Conservation (phyloP, 2,329 filamentous ascomycete species). For the Helicocarpus griseus region DNA sequence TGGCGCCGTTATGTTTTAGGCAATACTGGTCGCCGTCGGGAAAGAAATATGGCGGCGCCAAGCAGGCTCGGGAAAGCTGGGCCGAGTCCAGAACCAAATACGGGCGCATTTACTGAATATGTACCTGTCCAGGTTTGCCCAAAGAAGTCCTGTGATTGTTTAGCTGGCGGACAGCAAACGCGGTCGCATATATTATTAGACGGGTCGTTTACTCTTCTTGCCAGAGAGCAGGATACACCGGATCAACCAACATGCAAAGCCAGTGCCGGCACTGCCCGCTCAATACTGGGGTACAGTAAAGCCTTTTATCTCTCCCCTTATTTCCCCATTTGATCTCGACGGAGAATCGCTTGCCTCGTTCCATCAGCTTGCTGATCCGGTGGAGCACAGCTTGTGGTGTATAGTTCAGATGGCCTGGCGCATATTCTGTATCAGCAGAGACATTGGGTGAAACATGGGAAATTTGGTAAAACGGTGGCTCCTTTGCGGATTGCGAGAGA, state of each 20-base stretch:
- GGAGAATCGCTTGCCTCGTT: slow-evolving; percentile 13
- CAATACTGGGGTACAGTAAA: slow-evolving; percentile 22
- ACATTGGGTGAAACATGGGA: slow-evolving; percentile 20
- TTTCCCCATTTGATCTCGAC: slow-evolving; percentile 20
- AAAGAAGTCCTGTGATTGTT: background rate
- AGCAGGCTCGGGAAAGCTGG: background rate
- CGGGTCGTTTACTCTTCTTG: background rate
- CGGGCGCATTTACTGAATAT: no score
- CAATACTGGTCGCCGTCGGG: background rate
- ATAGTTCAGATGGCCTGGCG: slow-evolving; percentile 19
- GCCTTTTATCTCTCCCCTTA: slow-evolving; percentile 14
- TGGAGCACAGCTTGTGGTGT: slow-evolving; percentile 13
- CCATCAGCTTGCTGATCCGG: slow-evolving; percentile 14
- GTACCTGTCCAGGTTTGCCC: no score
- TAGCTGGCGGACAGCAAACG: background rate
- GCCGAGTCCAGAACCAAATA: background rate
- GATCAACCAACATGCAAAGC: slow-evolving; percentile 20
- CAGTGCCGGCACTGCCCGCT: slow-evolving; percentile 15
- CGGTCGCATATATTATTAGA: background rate
- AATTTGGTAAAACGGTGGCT: slow-evolving; percentile 19
- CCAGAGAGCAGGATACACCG: slow-evolving; percentile 15
- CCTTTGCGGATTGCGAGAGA: slow-evolving; percentile 16
- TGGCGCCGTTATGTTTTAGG: no score
- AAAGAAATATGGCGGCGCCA: background rate
- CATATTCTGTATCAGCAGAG: slow-evolving; percentile 17